Conservation (phyloP, 441 rosid species). For the Jatropha podagrica region DNA sequence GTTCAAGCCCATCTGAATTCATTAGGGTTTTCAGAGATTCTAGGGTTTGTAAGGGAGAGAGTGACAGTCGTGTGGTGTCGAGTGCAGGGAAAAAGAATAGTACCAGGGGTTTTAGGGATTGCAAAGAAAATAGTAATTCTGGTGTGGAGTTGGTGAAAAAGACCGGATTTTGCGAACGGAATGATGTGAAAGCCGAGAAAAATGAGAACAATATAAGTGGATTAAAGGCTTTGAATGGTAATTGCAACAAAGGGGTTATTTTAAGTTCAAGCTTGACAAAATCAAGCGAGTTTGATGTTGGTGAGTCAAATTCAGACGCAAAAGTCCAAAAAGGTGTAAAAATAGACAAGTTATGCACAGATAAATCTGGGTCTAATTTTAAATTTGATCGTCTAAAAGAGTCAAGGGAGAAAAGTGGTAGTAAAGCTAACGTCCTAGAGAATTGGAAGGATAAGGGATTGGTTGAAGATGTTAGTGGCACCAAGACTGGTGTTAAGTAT, state of each 20-base stretch:
- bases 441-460: constrained; percentile 41
- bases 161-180: constrained; percentile 23
- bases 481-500: constrained; percentile 34
- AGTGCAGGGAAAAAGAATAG: constrained; percentile 33
- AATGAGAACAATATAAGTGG: constrained; percentile 25
- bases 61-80: constrained; percentile 33
- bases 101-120: constrained; percentile 22
- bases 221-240: constrained; percentile 21
- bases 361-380: constrained; percentile 27
- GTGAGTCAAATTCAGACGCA: constrained; percentile 25
- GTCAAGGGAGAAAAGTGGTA: constrained; percentile 30
- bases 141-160: constrained; percentile 35
- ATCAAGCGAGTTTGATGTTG: constrained; percentile 21
- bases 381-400: constrained; percentile 29
- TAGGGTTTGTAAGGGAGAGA: constrained; percentile 42
- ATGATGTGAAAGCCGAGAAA: constrained; percentile 21
- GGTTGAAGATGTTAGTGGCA: constrained; percentile 30
- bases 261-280: constrained; percentile 29
- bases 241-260: constrained; percentile 22
- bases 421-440: constrained; percentile 37
- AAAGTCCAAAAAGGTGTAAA: constrained; percentile 21
- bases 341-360: constrained; percentile 28
- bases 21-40: constrained; percentile 60
- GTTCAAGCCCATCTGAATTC: constrained; percentile 80
- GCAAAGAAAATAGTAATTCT: constrained; percentile 39